Conservation (phyloP, 352 stramenopile species). For the Phytophthora niederhauseri region DNA sequence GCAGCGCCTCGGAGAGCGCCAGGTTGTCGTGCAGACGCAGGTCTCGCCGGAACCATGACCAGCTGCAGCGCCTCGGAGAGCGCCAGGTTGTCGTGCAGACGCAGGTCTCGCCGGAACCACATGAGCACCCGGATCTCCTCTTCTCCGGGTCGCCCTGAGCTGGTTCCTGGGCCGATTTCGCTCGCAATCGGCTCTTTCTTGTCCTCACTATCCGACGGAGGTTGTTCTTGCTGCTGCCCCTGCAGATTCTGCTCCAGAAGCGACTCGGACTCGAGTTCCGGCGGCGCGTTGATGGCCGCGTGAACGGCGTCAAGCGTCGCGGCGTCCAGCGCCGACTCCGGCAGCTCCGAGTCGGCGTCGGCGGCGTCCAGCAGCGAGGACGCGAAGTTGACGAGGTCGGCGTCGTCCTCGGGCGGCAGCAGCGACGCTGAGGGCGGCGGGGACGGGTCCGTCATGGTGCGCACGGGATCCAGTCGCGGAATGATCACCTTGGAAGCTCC, state of each 20-base stretch:
- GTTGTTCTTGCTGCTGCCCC: not conserved
- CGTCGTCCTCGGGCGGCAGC: slow-evolving; percentile 27
- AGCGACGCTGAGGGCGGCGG: slow-evolving; percentile 3
- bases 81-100: slow-evolving; percentile 96
- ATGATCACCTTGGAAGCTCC: not conserved
- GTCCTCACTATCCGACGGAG: not conserved
- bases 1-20: slow-evolving; percentile 80
- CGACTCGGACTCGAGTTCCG: slow-evolving; percentile 11
- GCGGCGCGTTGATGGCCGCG: slow-evolving; percentile 34
- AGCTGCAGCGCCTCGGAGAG: slow-evolving; percentile 78
- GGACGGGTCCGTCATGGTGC: slow-evolving; percentile 30
- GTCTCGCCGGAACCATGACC: slow-evolving; percentile 87
- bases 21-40: slow-evolving; percentile 97
- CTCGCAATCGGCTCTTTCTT: slow-evolving; percentile 1
- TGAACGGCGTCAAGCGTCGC: slow-evolving; percentile 48
- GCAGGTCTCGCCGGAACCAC: slow-evolving; percentile 97
- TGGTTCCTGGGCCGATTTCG: slow-evolving; percentile 9
- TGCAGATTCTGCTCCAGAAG: not conserved
- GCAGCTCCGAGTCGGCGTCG: slow-evolving; percentile 28
- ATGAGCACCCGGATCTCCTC: slow-evolving; percentile 56
- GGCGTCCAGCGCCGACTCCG: slow-evolving; percentile 35
- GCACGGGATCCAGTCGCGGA: not conserved
- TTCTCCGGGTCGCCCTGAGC: not conserved
- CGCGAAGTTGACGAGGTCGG: slow-evolving; percentile 48
- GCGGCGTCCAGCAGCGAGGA: slow-evolving; percentile 48